Conservation (phyloP, 371 early-diverging fungal species). For the Smittium culicis region DNA sequence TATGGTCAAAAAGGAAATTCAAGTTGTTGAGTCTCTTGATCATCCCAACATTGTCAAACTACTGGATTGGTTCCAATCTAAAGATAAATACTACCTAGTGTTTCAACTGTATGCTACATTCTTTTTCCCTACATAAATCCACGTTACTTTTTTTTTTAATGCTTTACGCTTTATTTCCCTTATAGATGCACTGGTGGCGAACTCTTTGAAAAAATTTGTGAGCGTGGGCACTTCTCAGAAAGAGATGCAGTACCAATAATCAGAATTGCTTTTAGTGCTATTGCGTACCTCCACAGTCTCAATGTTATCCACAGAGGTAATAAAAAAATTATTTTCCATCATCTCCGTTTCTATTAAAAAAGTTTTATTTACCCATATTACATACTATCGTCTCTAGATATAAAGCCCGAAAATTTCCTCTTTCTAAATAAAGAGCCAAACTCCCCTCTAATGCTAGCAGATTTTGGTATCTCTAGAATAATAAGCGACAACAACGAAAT, state of each 20-base stretch:
- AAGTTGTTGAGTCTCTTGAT: conserved; percentile 43
- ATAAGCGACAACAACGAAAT: conserved; percentile 38
- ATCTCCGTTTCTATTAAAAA: too few relatives aligned
- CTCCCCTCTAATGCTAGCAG: conserved; percentile 73
- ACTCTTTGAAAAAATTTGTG: conserved; percentile 73
- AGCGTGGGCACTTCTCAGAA: conserved; percentile 74
- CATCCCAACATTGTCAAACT: conserved; percentile 76
- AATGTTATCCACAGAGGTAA: conserved; percentile 60
- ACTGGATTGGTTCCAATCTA: conserved; percentile 66
- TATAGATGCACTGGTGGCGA: conserved; percentile 64
- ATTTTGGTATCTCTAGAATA: conserved; percentile 72
- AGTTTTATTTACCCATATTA: too few relatives aligned
- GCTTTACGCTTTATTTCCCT: too few relatives aligned
- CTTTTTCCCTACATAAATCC: conserved; percentile 10
- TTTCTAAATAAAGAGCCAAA: conserved; percentile 33
- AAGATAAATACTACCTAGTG: conserved; percentile 73
- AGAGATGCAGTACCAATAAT: conserved; percentile 63
- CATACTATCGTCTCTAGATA: conserved; percentile 30
- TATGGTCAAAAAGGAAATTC: conserved; percentile 63
- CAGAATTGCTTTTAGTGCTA: conserved; percentile 41
- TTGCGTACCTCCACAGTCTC: conserved; percentile 72
- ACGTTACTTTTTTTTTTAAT: conserved; percentile 19
- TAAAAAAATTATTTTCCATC: neutral
- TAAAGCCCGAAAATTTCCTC: conserved; percentile 74
- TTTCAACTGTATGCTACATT: conserved; percentile 60